These are phyloP conservation scores for Entomortierella chlamydospora DNA, from an alignment of 192 early-diverging fungal species.

Conservation along the genomic window DNA sequence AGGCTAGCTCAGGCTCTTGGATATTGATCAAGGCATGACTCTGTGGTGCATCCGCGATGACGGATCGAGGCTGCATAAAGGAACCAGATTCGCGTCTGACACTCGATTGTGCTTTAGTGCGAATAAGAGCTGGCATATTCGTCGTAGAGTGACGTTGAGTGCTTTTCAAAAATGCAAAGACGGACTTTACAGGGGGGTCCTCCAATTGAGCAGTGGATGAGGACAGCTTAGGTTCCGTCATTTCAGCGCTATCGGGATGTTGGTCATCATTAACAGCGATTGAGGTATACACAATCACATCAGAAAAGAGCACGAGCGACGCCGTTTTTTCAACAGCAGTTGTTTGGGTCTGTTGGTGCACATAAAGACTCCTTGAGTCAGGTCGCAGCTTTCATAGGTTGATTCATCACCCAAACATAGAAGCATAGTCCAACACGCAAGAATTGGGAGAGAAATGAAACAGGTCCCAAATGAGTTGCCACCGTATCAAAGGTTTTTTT, in stretches of 20 bases:
- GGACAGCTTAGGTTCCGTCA: background rate
- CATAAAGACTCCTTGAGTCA: too few relatives aligned
- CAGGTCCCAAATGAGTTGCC: too few relatives aligned
- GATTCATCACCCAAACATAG: too few relatives aligned
- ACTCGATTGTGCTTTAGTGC: conserved; percentile 30
- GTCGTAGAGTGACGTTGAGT: background rate
- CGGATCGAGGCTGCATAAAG: background rate
- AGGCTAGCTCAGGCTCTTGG: background rate
- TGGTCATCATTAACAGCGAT: too few relatives aligned
- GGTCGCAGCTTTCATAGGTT: too few relatives aligned
- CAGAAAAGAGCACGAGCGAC: too few relatives aligned
- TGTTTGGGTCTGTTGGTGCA: background rate
- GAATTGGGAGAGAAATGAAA: too few relatives aligned
- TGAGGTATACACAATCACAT: too few relatives aligned
- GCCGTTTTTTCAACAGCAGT: too few relatives aligned
- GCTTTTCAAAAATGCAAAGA: conserved; percentile 28
- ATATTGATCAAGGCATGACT: background rate
- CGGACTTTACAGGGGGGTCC: conserved; percentile 9
- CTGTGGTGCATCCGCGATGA: background rate
- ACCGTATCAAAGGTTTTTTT: too few relatives aligned
- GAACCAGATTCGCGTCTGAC: background rate
- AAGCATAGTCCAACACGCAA: too few relatives aligned
- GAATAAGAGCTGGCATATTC: conserved; percentile 19
- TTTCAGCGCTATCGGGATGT: too few relatives aligned
- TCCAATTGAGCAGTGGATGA: conserved; percentile 20